Conservation (phyloP, 495 filamentous ascomycete species). For the Pyronema omphalodes region DNA sequence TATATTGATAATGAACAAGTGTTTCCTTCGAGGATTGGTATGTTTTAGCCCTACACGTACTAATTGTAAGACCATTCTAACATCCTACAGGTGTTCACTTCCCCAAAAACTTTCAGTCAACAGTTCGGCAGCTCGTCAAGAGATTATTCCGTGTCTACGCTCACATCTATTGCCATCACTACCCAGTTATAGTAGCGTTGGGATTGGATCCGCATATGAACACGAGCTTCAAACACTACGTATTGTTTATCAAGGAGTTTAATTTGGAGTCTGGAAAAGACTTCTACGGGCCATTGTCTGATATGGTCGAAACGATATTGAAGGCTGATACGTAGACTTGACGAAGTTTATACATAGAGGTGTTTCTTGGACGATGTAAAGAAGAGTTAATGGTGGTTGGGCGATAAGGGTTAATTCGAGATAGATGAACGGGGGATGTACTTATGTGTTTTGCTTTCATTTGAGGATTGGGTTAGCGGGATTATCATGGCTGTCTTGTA, state of each 20-base stretch:
- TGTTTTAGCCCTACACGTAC: not conserved
- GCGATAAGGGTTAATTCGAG: no score
- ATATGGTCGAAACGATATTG: constrained; percentile 93
- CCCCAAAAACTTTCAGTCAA: constrained; percentile 72
- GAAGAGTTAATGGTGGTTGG: no score
- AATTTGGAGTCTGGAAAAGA: constrained; percentile 72
- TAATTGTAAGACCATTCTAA: not conserved
- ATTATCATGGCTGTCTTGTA: no score
- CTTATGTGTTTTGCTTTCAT: no score
- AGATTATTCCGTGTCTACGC: constrained; percentile 96
- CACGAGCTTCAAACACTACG: constrained; percentile 98
- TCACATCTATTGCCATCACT: constrained; percentile 99
- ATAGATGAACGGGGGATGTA: no score
- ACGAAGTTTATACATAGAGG: no score
- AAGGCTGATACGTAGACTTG: constrained; percentile 45
- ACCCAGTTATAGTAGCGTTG: constrained; percentile 85
- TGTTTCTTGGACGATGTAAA: no score
- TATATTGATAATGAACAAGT: constrained; percentile 92
- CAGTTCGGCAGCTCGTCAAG: constrained; percentile 91
- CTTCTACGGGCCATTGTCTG: constrained; percentile 92
- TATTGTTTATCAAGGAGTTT: constrained; percentile 58
- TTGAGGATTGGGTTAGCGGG: no score
- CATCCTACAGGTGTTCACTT: constrained; percentile 60
- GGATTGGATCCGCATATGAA: constrained; percentile 95
- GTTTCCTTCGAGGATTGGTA: constrained; percentile 82